Conservation (phyloP, 1,284 basidiomycete species). For the Schizophyllum amplum region DNA sequence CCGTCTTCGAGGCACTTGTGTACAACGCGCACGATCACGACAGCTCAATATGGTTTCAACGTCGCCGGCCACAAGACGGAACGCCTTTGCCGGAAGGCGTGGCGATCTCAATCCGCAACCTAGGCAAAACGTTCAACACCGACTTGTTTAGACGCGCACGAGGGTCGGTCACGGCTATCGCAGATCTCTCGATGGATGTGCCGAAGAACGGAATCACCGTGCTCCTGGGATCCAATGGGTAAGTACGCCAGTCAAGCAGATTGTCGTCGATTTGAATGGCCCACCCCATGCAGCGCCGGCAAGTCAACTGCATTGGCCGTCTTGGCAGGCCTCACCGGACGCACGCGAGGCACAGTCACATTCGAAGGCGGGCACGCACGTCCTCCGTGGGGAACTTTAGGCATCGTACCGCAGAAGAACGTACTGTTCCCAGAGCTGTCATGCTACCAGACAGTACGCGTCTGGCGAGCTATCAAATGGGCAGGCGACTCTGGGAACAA, state of each 20-base stretch:
- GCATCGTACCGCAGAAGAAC: conserved; percentile 79
- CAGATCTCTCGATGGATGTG: conserved; percentile 55
- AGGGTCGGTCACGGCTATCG: conserved; percentile 45
- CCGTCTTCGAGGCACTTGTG: conserved; percentile 47
- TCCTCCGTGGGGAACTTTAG: conserved; percentile 55
- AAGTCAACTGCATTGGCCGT: conserved; percentile 70
- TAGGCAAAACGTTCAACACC: conserved; percentile 49
- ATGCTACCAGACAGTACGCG: conserved; percentile 62
- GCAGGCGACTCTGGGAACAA: conserved; percentile 22
- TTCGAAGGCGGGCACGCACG: conserved; percentile 49
- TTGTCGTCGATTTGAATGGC: neutral
- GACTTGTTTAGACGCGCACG: conserved; percentile 26
- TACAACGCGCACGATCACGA: conserved; percentile 49
- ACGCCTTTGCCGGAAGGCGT: conserved; percentile 27
- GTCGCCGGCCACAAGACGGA: conserved; percentile 22
- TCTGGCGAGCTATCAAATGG: conserved; percentile 72
- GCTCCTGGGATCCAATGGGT: conserved; percentile 69
- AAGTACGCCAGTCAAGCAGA: conserved; percentile 14
- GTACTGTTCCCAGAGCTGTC: conserved; percentile 74
- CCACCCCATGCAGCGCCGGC: conserved; percentile 46
- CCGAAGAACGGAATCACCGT: conserved; percentile 69
- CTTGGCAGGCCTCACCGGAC: conserved; percentile 52
- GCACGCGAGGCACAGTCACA: conserved; percentile 49
- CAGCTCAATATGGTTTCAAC: conserved; percentile 16
- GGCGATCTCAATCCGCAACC: conserved; percentile 53